phyloP scores from a whole-genome alignment of 108 stramenopile species.

The Cyclotella atomus region DNA sequence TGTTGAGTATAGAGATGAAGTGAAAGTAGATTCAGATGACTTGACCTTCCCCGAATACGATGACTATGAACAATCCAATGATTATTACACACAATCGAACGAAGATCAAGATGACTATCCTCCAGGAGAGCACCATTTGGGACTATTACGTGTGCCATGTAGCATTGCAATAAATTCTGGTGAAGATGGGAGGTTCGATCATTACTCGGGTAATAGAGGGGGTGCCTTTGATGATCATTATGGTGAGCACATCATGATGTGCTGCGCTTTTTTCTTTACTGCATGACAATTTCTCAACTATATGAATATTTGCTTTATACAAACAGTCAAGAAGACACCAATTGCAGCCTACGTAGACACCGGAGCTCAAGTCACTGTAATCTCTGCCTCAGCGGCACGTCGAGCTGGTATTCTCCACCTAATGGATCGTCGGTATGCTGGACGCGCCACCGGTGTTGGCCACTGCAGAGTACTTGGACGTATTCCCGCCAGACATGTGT shows the following conservation, averaged over 20 bases:
- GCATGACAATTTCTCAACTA: no score
- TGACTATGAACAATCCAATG: not conserved
- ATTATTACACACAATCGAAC: constrained; percentile 13
- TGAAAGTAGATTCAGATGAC: not conserved
- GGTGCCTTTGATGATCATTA: constrained; percentile 6
- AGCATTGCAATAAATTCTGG: constrained; percentile 41
- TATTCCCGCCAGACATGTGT: constrained; percentile 55
- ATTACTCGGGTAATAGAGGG: not conserved
- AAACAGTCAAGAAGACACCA: constrained; percentile 31
- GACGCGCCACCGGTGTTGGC: constrained; percentile 70
- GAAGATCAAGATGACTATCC: constrained; percentile 37
- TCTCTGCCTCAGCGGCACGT: constrained; percentile 52
- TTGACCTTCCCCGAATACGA: not conserved
- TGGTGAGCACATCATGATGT: no score
- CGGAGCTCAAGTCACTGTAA: constrained; percentile 70
- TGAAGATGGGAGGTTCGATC: constrained; percentile 15
- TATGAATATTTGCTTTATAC: no score
- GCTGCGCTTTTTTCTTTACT: no score
- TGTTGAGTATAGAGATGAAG: not conserved
- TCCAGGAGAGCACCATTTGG: constrained; percentile 19
- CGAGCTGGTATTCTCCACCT: constrained; percentile 56
- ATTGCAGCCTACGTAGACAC: constrained; percentile 67
- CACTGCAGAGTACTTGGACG: constrained; percentile 61
- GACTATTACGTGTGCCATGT: constrained; percentile 34
- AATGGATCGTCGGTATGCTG: constrained; percentile 70